Evolutionary conservation across 176 grass and related monocot species (phyloP), one percentile per base, ranked within the genome.

Genomic region (Triticum aestivum): DNA sequence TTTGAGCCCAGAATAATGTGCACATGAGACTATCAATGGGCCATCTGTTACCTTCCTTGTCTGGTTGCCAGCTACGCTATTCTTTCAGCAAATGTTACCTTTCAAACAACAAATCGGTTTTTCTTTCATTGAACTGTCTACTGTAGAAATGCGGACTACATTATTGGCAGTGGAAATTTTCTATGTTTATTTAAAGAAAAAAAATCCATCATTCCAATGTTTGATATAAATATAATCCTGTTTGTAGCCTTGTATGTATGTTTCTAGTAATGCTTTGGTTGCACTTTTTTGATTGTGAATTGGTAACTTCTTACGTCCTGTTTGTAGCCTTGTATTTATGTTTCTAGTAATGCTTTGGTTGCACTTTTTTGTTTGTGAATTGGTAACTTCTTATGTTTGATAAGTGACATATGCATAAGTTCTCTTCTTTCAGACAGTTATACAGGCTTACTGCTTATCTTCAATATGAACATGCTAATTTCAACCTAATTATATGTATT

Each of bases 101-200:
- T 77, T 42, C 1, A 11, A 85, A 68, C 11, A 69, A 15, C 11
- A 45, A 63, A 9, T 29, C 17, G 8, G 27, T 54, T 39, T 17
- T 0, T 82, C 51, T 18, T 89, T 34, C 69, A 76, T 59, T 77
- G n/a, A 82, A 81, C n/a, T 37, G 68, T 79, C 47, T 81, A 17
- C 5, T 13, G 51, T 45, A 8, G 21, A 69, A 76, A 61, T 86
- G 29, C 37, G 32, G 51, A 62, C 15, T 82, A 64, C 11, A 38
- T 77, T 86, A 7, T 4, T 69, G 8, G 49, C 20, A 37, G 66
- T 11, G 11, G 27, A 29, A 30, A 24, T 5, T 77, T 79, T 80
- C 2, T 58, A 13, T 79, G 76, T 67, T 29, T 58, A 66, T 4
- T 54, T 54, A 78, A 65, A 11, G 17, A 14, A 27, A 78, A 77